phyloP scores from a whole-genome alignment of 257 asterid genomes.

The Fraxinus cuspidata region DNA sequence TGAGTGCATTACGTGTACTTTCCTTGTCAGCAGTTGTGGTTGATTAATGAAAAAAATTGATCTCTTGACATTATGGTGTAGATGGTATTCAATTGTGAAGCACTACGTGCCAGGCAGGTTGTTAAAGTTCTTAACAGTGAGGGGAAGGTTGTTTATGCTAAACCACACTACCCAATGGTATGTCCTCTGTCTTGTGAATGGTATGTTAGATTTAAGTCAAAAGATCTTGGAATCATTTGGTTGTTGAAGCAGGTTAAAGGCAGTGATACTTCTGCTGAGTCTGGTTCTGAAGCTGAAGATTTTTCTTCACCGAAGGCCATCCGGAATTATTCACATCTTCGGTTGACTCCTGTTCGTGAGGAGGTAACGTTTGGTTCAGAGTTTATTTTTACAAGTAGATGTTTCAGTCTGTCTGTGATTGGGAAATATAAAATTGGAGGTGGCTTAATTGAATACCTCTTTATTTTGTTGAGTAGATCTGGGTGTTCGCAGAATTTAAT shows the following conservation, averaged over 20 bases:
- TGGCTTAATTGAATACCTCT: slow-evolving; percentile 5
- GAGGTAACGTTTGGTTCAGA: slow-evolving; percentile 46
- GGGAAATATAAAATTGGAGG: background rate
- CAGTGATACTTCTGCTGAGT: slow-evolving; percentile 77
- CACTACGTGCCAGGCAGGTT: slow-evolving; percentile 83
- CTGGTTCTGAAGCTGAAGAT: slow-evolving; percentile 87
- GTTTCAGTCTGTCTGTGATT: background rate
- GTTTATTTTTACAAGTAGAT: slow-evolving; percentile 4
- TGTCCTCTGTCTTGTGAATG: slow-evolving; percentile 13
- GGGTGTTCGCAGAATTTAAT: background rate
- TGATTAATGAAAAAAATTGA: slow-evolving; percentile 13
- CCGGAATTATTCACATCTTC: slow-evolving; percentile 54
- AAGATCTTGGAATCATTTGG: slow-evolving; percentile 15
- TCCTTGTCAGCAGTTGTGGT: background rate
- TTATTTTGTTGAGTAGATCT: background rate
- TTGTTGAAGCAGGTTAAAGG: slow-evolving; percentile 52
- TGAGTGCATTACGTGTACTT: background rate
- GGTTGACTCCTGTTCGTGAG: slow-evolving; percentile 78
- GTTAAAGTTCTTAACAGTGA: slow-evolving; percentile 88
- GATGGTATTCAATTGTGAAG: slow-evolving; percentile 83
- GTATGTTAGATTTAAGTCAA: slow-evolving; percentile 3
- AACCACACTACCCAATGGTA: slow-evolving; percentile 81
- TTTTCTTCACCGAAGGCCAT: slow-evolving; percentile 66
- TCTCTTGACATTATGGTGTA: slow-evolving; percentile 37
- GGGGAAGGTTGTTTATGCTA: slow-evolving; percentile 93